Percentiles rank a stretch among this genome's conserved stretches.
These are phyloP conservation scores for Fusarium begoniae DNA, from an alignment of 2,329 filamentous ascomycete species.

Conservation along the genomic window DNA sequence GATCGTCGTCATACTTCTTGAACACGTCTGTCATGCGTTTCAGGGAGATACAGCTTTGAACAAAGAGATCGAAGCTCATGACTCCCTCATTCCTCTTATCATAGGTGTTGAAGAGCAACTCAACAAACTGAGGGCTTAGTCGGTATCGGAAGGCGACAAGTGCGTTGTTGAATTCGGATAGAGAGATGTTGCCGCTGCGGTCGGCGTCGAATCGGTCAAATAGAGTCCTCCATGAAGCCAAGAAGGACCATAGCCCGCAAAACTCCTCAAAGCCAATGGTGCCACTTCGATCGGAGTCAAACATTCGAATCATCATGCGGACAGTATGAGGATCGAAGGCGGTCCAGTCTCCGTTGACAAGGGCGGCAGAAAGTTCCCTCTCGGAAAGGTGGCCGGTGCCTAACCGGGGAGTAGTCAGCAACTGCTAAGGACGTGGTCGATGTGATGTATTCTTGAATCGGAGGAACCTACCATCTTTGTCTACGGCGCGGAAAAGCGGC, in stretches of 20 bases:
- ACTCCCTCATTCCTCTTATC: constrained; percentile 77
- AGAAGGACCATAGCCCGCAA: constrained; percentile 94
- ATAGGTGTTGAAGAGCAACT: constrained; percentile 86
- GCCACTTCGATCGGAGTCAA: constrained; percentile 89
- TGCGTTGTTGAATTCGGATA: constrained; percentile 88
- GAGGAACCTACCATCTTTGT: constrained; percentile 75
- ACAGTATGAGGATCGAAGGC: constrained; percentile 94
- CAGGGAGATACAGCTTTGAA: constrained; percentile 94
- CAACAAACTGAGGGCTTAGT: constrained; percentile 83
- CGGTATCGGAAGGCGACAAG: constrained; percentile 94
- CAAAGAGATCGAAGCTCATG: constrained; percentile 95
- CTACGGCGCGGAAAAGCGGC: constrained; percentile 89
- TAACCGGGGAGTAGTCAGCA: constrained; percentile 41
- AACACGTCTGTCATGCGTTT: constrained; percentile 99
- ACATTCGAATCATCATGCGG: constrained; percentile 99
- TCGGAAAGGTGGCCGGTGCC: constrained; percentile 86
- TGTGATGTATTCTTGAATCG: not conserved
- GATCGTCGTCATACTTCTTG: constrained; percentile 97
- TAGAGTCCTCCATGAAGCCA: constrained; percentile 90
- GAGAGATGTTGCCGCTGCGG: constrained; percentile 84
- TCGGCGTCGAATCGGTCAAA: constrained; percentile 97
- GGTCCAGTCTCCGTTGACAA: constrained; percentile 97
- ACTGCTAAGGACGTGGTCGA: not conserved
- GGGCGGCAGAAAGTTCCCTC: constrained; percentile 83
- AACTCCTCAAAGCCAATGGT: constrained; percentile 96